Percentiles rank a stretch among this genome's conserved stretches.
phyloP scores from a whole-genome alignment of 1,284 basidiomycete genomes.

The Rhodotorula mucilaginosa region DNA sequence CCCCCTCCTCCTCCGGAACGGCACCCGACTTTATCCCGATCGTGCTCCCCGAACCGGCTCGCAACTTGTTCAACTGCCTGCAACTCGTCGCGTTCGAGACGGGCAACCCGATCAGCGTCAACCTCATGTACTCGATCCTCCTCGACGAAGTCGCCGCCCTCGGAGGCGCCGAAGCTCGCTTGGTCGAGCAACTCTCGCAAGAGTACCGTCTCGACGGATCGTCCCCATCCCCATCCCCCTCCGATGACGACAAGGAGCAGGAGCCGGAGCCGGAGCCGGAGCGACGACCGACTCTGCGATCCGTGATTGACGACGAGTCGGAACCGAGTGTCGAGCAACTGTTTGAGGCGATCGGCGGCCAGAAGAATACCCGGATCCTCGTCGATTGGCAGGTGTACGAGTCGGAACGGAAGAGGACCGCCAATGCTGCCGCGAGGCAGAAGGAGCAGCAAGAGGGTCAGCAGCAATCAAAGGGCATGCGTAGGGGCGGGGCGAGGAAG shows the following conservation, averaged over 20 bases:
- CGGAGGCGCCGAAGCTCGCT: slow-evolving; percentile 9
- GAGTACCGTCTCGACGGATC: slow-evolving; percentile 23
- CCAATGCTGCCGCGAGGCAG: not conserved
- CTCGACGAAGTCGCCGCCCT: slow-evolving; percentile 16
- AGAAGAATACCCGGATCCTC: slow-evolving; percentile 15
- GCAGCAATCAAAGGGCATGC: not conserved
- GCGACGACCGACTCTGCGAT: slow-evolving; percentile 2
- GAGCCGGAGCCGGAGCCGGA: not conserved
- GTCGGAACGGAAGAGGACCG: slow-evolving; percentile 8
- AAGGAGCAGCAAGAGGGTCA: not conserved
- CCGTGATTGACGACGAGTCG: slow-evolving; percentile 13
- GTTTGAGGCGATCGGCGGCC: slow-evolving; percentile 30
- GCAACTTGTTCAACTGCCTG: slow-evolving; percentile 24
- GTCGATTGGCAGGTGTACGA: slow-evolving; percentile 34
- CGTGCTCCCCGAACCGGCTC: slow-evolving; percentile 5
- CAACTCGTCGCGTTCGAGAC: slow-evolving; percentile 7
- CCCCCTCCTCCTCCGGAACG: not conserved
- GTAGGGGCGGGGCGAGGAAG: not conserved
- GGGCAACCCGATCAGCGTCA: slow-evolving; percentile 21
- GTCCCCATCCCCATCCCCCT: too few species aligned
- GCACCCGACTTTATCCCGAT: slow-evolving; percentile 19
- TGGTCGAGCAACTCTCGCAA: slow-evolving; percentile 26
- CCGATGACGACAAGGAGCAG: not conserved
- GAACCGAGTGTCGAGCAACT: slow-evolving; percentile 26
- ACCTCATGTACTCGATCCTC: slow-evolving; percentile 34